Evolutionary conservation across 441 rosid genomes (phyloP), one percentile per base, ranked within the genome.

Genomic region (Omphalea diandra): DNA sequence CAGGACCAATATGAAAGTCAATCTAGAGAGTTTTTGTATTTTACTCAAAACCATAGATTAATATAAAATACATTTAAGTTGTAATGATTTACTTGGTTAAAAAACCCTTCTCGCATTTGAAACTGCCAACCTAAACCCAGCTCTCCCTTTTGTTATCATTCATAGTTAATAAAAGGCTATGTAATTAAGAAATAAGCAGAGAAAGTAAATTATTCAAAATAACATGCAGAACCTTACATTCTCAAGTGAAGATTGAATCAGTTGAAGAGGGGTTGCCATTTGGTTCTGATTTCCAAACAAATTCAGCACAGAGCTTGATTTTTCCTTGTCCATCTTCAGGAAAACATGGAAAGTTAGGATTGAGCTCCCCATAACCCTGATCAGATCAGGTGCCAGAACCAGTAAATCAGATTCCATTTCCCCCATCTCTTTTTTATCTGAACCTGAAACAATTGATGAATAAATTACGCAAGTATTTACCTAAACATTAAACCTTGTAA

Each of bases 321-420:
- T 90, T 76, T 77, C 87, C 87, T 87, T 90, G 77, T 95, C 99
- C 85, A 79, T 81, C 83, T 91, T 93, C 76, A 95, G 70, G 82
- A 95, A 95, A 31, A 82, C 70, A 54, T 80, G 83, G 78, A 90
- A 87, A 32, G 88, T 83, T 24, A 89, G 84, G 73, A 95, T 86
- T 9, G 91, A 66, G 77, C 77, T 86, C 78, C 93, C 96, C 35
- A 93, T 78, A 68, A 89, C 77, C 63, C 69, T 77, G 70, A 86
- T 79, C 68, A 95, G 86, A 81, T 90, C 98, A 1, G 85, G 83
- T 3, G 87, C 97, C 29, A 75, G 83, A 26, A 93, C 95, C 70
- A 53, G 66, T 58, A 68, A 80, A 63, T 79, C 85, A 5, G 91
- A 78, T 70, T 84, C 96, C 68, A 74, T 83, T 79, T 87, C 92